These are phyloP conservation scores for Saxophila tyrrhenica DNA, from an alignment of 495 filamentous ascomycete genomes.

Conservation along the genomic window DNA sequence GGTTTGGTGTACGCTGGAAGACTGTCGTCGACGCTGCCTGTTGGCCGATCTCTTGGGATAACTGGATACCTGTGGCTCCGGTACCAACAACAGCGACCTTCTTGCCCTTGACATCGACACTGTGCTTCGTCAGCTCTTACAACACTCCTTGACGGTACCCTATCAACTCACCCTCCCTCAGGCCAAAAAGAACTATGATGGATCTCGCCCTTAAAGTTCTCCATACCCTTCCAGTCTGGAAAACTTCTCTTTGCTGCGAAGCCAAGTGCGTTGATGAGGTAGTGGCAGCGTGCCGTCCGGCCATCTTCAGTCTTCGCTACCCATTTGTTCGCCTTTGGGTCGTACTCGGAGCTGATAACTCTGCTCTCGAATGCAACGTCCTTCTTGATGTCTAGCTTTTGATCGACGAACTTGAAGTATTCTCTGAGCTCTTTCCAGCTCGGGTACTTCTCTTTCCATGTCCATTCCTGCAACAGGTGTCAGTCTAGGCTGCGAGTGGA, in stretches of 20 bases:
- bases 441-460: conserved; percentile 36
- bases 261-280: conserved; percentile 31
- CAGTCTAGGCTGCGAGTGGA: not conserved
- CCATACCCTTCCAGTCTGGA: conserved; percentile 29
- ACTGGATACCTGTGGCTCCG: conserved; percentile 34
- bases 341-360: conserved; percentile 31
- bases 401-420: conserved; percentile 38
- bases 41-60: conserved; percentile 26
- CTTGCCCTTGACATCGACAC: conserved; percentile 39
- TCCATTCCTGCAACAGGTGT: conserved; percentile 27
- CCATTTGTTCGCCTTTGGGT: conserved; percentile 30
- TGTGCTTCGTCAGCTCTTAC: not conserved
- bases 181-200: conserved; percentile 47
- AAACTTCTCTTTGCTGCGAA: conserved; percentile 31
- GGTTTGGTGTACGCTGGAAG: conserved; percentile 46
- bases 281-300: conserved; percentile 19
- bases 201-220: conserved; percentile 35
- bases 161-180: conserved; percentile 28
- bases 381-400: conserved; percentile 32
- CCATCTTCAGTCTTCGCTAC: conserved; percentile 28
- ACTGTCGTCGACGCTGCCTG: conserved; percentile 33
- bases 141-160: no score
- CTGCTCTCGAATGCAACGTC: conserved; percentile 34
- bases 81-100: conserved; percentile 46
- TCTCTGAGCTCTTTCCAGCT: conserved; percentile 28